Base-by-base conservation (phyloP, 1,139 yeast species). In the Blastobotrys petasosporus region DNA sequence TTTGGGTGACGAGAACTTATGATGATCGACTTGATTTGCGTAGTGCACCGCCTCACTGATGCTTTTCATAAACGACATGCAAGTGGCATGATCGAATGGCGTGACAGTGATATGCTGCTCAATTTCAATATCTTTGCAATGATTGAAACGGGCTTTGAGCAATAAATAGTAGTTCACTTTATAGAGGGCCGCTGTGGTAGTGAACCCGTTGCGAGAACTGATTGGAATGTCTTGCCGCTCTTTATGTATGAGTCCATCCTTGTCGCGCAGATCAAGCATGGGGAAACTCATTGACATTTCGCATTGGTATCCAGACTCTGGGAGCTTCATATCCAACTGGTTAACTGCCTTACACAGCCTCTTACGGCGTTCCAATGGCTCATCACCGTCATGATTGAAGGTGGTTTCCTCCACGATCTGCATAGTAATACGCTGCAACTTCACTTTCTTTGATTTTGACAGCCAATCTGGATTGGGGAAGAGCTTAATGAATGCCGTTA, bases 51-150 rank as follows among this genome's bases (percentile, higher is more conserved):
- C 57, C 31, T 61, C 66, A 28, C 60, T 54, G 4, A 67, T 61
- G 43, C 61, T 56, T 43, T 57, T 56, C 68, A 65, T 66, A 38
- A 65, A 62, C 10, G 64, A 58, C 51, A 58, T 56, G 48, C 72
- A 64, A 34, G 67, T 57, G n/a, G 61, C 60, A 44, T 64, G 67
- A 46, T 63, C 70, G 48, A 68, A 68, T 28, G 69, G 67, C 4
- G 69, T 58, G 9, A 68, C 60, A 0, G 66, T 60, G 33, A 68
- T 58, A n/a, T 65, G 62, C 47, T 63, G 66, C 46, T 60, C 64
- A n/a, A 64, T 52, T 45, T 64, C 67, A 33, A 68, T 63, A 40
- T 68, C 73, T 44, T 64, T 65, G 35, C 69, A 65, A 43, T 67
- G 67, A 35, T 62, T 56, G 44, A 69, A 60, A 38, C 67, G 59